A percentile compares a stretch with the other conserved stretches of the same genome.
Conservation (phyloP, 2,329 filamentous ascomycete species). For the Metarhizium humberi region DNA sequence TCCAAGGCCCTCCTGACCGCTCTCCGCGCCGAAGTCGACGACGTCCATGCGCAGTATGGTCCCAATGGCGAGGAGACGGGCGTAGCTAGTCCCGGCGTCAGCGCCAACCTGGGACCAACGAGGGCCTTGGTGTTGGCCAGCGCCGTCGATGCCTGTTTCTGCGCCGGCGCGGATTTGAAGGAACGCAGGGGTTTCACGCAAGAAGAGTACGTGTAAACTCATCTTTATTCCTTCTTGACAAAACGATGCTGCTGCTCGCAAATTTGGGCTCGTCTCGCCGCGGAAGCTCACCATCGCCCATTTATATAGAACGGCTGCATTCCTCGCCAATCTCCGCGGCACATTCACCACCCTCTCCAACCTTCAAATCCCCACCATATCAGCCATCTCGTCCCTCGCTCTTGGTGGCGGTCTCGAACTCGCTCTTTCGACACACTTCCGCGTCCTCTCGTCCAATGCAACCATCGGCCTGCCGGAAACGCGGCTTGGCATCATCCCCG, state of each 20-base stretch:
- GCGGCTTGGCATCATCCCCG: constrained; percentile 85
- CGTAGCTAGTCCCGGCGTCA: constrained; percentile 23
- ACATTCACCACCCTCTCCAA: constrained; percentile 66
- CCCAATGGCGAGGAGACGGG: constrained; percentile 40
- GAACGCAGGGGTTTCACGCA: constrained; percentile 69
- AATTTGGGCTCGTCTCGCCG: background rate
- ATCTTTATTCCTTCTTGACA: background rate
- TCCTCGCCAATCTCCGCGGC: constrained; percentile 65
- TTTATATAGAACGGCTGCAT: constrained; percentile 59
- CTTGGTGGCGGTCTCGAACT: constrained; percentile 92
- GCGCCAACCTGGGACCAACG: constrained; percentile 48
- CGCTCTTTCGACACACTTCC: constrained; percentile 79
- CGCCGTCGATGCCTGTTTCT: constrained; percentile 80
- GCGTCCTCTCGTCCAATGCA: constrained; percentile 73
- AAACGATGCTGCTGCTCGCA: background rate
- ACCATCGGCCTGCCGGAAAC: constrained; percentile 83
- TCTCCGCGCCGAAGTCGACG: constrained; percentile 63
- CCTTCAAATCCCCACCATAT: constrained; percentile 83
- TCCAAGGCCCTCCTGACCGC: constrained; percentile 67
- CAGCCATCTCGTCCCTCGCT: constrained; percentile 74
- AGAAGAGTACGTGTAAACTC: constrained; percentile 53
- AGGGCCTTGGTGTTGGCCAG: constrained; percentile 77
- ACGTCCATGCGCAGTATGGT: constrained; percentile 56
- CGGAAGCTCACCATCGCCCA: background rate
- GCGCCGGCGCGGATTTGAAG: constrained; percentile 90